Evolutionary conservation across 805 yeast species (phyloP), one percentile per base, ranked within the genome.

Genomic region (Candida ulmi): DNA sequence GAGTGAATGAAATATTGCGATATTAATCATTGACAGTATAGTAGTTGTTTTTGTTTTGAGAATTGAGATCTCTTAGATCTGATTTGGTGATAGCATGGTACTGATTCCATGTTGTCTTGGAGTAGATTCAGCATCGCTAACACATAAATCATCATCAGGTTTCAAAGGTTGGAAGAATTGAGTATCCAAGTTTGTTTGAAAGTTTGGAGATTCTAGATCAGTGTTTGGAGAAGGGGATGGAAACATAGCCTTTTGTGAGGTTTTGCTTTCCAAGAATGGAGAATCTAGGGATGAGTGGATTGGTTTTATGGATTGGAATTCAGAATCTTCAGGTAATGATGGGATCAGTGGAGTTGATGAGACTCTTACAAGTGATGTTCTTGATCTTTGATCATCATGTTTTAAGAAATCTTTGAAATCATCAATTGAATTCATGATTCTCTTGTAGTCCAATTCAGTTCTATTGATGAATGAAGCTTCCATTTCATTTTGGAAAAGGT

Each of bases 31-130:
- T n/a, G n/a, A n/a, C n/a, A n/a, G n/a, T n/a, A n/a, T n/a, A n/a
- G n/a, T n/a, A n/a, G n/a, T n/a, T n/a, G n/a, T n/a, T n/a, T n/a
- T n/a, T n/a, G n/a, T n/a, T n/a, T n/a, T n/a, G n/a, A n/a, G n/a
- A 13, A 23, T 31, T 15, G 24, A 9, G 13, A n/a, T 21, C 15
- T 15, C 15, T 4, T n/a, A 25, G 28, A 12, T 27, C 23, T 39
- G 12, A 42, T 18, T 6, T 36, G 47, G 39, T n/a, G 45, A 45
- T 24, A 44, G 21, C 36, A 44, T 24, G 9, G 26, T 31, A 7
- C 43, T 30, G n/a, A 39, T 33, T 6, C 35, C 17, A 23, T 44
- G 47, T 27, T 44, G 47, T 25, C 25, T 41, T 41, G 47, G 47
- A 17, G 42, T 34, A 8, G 39, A 32, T 30, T 44, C 47, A 12